These are phyloP conservation scores for Cicer arietinum DNA, from an alignment of 306 rosid genomes.

Conservation along the genomic window DNA sequence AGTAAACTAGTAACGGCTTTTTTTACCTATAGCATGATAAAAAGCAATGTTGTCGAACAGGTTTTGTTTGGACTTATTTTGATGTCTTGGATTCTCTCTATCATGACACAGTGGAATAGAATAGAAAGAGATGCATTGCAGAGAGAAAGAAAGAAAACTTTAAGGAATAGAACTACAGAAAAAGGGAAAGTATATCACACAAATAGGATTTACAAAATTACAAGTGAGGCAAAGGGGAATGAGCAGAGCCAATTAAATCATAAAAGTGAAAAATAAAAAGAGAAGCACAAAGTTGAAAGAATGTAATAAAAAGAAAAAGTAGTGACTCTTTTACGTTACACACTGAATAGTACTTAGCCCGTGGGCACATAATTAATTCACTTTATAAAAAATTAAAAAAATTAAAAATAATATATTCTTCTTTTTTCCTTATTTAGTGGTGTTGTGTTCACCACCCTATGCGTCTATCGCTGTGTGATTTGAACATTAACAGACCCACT, in stretches of 20 bases:
- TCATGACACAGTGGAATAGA: slow-evolving; percentile 31
- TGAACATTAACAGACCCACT: slow-evolving; percentile 57
- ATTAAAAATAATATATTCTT: neutral
- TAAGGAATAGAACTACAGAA: slow-evolving; percentile 38
- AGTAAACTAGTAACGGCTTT: slow-evolving; percentile 1
- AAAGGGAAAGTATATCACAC: slow-evolving; percentile 28
- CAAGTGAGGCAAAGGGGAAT: slow-evolving; percentile 56
- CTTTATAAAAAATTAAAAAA: slow-evolving; percentile 9
- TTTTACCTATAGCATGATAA: slow-evolving; percentile 36
- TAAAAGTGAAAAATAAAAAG: slow-evolving; percentile 28
- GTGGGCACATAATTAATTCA: slow-evolving; percentile 57
- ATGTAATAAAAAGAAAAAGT: slow-evolving; percentile 57
- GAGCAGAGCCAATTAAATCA: slow-evolving; percentile 46
- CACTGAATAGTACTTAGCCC: slow-evolving; percentile 57
- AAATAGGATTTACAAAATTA: slow-evolving; percentile 37
- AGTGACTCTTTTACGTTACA: slow-evolving; percentile 62
- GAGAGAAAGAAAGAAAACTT: slow-evolving; percentile 32
- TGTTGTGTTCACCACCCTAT: slow-evolving; percentile 33
- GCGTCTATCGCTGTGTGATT: slow-evolving; percentile 22
- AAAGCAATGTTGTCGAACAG: slow-evolving; percentile 56
- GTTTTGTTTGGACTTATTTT: slow-evolving; percentile 63
- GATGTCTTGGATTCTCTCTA: slow-evolving; percentile 64
- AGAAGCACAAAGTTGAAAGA: slow-evolving; percentile 44
- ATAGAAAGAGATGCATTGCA: slow-evolving; percentile 14
- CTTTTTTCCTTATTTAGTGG: neutral